Percentiles rank a stretch among this genome's conserved stretches.
Evolutionary conservation across 305 asterid species (phyloP).

Genomic region (Stenogyne calaminthoides): DNA sequence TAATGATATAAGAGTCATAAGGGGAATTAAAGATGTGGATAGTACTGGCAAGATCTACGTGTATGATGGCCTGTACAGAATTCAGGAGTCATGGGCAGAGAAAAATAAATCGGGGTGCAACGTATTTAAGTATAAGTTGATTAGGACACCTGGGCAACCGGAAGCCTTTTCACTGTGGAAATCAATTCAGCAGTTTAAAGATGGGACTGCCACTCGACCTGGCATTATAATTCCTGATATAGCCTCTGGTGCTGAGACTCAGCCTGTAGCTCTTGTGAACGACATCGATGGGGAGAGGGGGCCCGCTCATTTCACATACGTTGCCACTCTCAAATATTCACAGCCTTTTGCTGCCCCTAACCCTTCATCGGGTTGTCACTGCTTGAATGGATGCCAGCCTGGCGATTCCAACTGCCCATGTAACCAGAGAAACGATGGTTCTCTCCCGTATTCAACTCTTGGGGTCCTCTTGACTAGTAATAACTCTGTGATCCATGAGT

Average conservation of each 20-base stretch:
- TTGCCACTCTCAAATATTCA: constrained; percentile 56
- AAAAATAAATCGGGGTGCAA: constrained; percentile 67
- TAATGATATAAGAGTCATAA: constrained; percentile 75
- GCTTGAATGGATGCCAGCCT: constrained; percentile 78
- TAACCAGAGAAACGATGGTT: constrained; percentile 56
- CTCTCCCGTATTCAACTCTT: constrained; percentile 59
- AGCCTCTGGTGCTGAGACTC: constrained; percentile 77
- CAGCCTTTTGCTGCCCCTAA: constrained; percentile 54
- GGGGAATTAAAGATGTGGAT: constrained; percentile 65
- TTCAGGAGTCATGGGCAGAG: constrained; percentile 85
- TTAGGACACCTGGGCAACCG: constrained; percentile 79
- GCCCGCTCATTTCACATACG: constrained; percentile 82
- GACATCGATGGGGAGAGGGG: constrained; percentile 85
- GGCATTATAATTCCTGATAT: constrained; percentile 83
- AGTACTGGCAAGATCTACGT: constrained; percentile 67
- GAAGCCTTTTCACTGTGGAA: constrained; percentile 84
- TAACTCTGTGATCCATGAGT: constrained; percentile 60
- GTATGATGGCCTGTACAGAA: constrained; percentile 77
- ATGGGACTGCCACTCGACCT: constrained; percentile 54
- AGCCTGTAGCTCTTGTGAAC: constrained; percentile 76
- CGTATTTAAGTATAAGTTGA: constrained; percentile 77
- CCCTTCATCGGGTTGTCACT: constrained; percentile 60
- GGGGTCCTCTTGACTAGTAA: constrained; percentile 62
- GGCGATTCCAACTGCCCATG: constrained; percentile 68
- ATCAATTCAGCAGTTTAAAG: constrained; percentile 77